Evolutionary conservation across 1,284 basidiomycete genomes (phyloP).

Genomic region (Dichomitus squalens): DNA sequence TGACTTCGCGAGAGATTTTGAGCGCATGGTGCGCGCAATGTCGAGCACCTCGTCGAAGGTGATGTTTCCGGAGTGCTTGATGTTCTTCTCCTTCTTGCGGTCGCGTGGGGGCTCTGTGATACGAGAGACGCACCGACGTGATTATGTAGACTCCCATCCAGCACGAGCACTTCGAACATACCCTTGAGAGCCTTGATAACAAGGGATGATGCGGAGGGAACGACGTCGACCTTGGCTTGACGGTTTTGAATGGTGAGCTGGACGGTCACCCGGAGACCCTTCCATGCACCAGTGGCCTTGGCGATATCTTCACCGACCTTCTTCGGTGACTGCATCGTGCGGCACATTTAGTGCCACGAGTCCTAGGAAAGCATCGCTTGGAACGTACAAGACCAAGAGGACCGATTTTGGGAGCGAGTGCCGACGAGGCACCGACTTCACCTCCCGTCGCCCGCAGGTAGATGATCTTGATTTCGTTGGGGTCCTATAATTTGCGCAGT

Average conservation of each 20-base stretch:
- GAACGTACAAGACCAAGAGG: slow-evolving; percentile 95
- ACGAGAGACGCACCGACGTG: not conserved
- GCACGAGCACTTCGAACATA: slow-evolving; percentile 36
- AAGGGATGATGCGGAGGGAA: slow-evolving; percentile 96
- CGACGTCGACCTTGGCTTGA: slow-evolving; percentile 96
- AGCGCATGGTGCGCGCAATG: slow-evolving; percentile 95
- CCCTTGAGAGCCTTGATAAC: slow-evolving; percentile 99
- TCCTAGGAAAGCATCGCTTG: not conserved
- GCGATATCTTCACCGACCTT: slow-evolving; percentile 99
- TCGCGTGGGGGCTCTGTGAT: slow-evolving; percentile 94
- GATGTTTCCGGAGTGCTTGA: slow-evolving; percentile 97
- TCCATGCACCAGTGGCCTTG: slow-evolving; percentile 98
- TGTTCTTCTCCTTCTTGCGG: slow-evolving; percentile 99
- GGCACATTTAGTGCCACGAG: slow-evolving; percentile 1
- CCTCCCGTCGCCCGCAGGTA: slow-evolving; percentile 99
- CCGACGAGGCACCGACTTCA: slow-evolving; percentile 99
- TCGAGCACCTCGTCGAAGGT: slow-evolving; percentile 94
- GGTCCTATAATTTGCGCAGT: slow-evolving; percentile 59
- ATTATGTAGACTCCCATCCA: too few species aligned
- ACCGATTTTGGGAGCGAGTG: slow-evolving; percentile 99
- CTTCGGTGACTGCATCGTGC: slow-evolving; percentile 85
- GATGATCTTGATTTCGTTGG: slow-evolving; percentile 97
- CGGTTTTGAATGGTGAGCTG: slow-evolving; percentile 99
- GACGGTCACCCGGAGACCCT: slow-evolving; percentile 99
- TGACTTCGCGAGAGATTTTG: slow-evolving; percentile 94